Conservation (phyloP, 305 asterid species). For the Solanum aculeatissimum region DNA sequence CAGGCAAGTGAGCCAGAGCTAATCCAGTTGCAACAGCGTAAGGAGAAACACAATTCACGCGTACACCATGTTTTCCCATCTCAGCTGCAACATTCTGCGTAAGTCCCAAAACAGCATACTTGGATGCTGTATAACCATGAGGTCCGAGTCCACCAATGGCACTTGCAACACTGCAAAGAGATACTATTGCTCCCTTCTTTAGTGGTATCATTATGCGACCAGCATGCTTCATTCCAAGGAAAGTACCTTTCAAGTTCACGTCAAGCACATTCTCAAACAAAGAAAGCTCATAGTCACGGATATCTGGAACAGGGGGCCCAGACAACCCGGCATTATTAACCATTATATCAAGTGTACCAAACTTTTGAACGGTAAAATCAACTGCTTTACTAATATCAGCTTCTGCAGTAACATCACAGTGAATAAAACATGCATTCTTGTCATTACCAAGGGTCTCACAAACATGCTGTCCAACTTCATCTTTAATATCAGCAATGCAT, state of each 20-base stretch:
- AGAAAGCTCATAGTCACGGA: slow-evolving; percentile 52
- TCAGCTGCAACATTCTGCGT: slow-evolving; percentile 83
- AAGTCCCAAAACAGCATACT: slow-evolving; percentile 82
- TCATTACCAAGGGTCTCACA: slow-evolving; percentile 24
- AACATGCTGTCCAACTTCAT: slow-evolving; percentile 35
- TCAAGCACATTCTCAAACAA: slow-evolving; percentile 55
- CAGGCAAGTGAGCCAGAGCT: slow-evolving; percentile 65
- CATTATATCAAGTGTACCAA: slow-evolving; percentile 75
- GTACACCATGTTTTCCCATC: slow-evolving; percentile 71
- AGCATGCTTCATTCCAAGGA: slow-evolving; percentile 90
- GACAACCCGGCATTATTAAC: slow-evolving; percentile 82
- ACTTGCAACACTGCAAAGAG: slow-evolving; percentile 54
- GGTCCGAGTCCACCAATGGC: slow-evolving; percentile 48
- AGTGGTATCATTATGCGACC: slow-evolving; percentile 83
- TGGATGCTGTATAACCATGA: slow-evolving; percentile 76
- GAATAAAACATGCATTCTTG: slow-evolving; percentile 22
- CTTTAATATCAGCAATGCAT: slow-evolving; percentile 68
- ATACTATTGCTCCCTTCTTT: slow-evolving; percentile 65
- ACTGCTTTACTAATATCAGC: slow-evolving; percentile 57
- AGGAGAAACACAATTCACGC: slow-evolving; percentile 87
- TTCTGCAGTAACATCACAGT: slow-evolving; percentile 70
- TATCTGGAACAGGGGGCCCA: slow-evolving; percentile 65
- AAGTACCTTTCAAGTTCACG: slow-evolving; percentile 70
- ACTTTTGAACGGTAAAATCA: slow-evolving; percentile 47
- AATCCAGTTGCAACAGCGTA: slow-evolving; percentile 62